Base-by-base conservation (phyloP, 1,139 yeast species). In the Candida freyschussii region DNA sequence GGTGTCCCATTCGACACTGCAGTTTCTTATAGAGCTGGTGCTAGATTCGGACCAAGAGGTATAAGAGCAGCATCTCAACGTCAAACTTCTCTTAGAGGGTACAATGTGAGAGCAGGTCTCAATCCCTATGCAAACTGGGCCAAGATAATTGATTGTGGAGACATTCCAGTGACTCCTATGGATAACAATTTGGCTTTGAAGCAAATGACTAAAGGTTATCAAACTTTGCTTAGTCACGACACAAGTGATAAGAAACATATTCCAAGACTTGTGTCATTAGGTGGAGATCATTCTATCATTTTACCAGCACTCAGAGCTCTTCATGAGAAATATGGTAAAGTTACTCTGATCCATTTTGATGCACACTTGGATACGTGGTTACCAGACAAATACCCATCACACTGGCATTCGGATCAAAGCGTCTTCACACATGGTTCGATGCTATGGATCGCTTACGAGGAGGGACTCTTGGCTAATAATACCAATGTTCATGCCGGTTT, bases 1-100 rank as follows among this genome's bases (percentile, higher is more conserved):
- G 91, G 91, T 8, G 82, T 78, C 6, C 91, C 91, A 1, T 81
- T 81, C 49, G 91, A 81, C 49, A 80, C 89, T 4, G 87, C 86
- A 0, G 75, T 75, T 0, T 72, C 85, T 2, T 81, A 77, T 53
- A 63, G 89, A 39, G 72, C 85, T 0, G 89, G 91, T 13, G 87
- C 93, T 6, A 62, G 93, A 37, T 82, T 82, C 56, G 93, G 93
- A 1, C 93, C 93, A 4, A 62, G 83, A 32, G 84, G 86, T 4
- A 77, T 82, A 32, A 63, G 93, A 39, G 63, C 71, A 5, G 87
- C 86, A 2, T 78, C 87, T 2, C 85, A 78, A 58, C 67, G 93
- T 50, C 91, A 81, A 53, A 72, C 72, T 6, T 56, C 76, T 1
- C 56, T 74, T 33, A 63, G 89, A 39, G 87, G 86, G 1, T 82